These are phyloP conservation scores for Aaosphaeria arxii DNA, from an alignment of 2,329 filamentous ascomycete species.

Conservation along the genomic window DNA sequence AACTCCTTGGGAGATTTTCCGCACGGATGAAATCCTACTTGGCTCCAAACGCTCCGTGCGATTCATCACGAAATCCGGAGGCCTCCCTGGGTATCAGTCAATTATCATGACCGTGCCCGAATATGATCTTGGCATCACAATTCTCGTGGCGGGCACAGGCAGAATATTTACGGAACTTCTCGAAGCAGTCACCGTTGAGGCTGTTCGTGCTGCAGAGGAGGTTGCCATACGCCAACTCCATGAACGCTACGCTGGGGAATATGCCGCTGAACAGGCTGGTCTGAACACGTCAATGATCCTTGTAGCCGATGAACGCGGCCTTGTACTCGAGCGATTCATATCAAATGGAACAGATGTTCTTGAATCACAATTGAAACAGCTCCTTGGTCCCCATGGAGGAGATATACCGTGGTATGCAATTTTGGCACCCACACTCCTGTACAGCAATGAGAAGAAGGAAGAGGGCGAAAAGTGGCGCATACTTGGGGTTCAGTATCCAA, in stretches of 20 bases:
- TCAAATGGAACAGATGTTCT: slow-evolving; percentile 29
- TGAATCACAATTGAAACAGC: neutral
- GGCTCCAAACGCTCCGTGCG: slow-evolving; percentile 38
- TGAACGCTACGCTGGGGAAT: slow-evolving; percentile 26
- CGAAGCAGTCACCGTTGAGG: slow-evolving; percentile 24
- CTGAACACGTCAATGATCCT: slow-evolving; percentile 28
- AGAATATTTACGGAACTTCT: slow-evolving; percentile 19
- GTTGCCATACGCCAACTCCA: slow-evolving; percentile 23
- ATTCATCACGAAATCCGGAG: slow-evolving; percentile 46
- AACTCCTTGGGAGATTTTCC: slow-evolving; percentile 49
- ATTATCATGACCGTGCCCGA: slow-evolving; percentile 42
- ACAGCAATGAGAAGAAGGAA: slow-evolving; percentile 18
- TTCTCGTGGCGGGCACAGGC: slow-evolving; percentile 33
- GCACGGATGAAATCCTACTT: slow-evolving; percentile 38
- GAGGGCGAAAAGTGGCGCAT: slow-evolving; percentile 37
- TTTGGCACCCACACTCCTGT: slow-evolving; percentile 26
- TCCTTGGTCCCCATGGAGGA: neutral
- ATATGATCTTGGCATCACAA: slow-evolving; percentile 43
- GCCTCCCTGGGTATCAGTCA: slow-evolving; percentile 42
- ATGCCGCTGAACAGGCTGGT: slow-evolving; percentile 9
- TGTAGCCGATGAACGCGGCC: slow-evolving; percentile 22
- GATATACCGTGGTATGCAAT: slow-evolving; percentile 16
- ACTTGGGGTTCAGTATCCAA: slow-evolving; percentile 12
- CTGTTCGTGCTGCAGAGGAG: slow-evolving; percentile 34
- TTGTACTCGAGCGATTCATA: slow-evolving; percentile 24